Evolutionary conservation across 2,329 filamentous ascomycete genomes (phyloP).

Genomic region (Claviceps spartinae): DNA sequence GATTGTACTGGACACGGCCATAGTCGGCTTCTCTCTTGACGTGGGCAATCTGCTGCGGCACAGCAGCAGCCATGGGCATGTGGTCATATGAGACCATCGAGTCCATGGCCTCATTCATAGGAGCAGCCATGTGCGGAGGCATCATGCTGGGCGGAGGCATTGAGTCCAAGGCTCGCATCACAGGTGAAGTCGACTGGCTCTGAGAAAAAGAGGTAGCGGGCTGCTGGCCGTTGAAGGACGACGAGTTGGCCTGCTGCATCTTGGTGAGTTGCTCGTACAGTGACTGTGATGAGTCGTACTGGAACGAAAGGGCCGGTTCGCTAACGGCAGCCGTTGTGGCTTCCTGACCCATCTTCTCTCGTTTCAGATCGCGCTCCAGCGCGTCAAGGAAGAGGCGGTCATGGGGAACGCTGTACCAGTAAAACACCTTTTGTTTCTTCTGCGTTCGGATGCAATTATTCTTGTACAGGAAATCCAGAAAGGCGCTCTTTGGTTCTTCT

Average conservation of each 20-base stretch:
- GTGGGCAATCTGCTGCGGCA: conserved; percentile 50
- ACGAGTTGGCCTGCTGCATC: conserved; percentile 96
- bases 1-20: conserved; percentile 72
- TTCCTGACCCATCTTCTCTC: conserved; percentile 99
- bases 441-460: conserved; percentile 99
- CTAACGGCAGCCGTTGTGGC: conserved; percentile 92
- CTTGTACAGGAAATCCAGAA: conserved; percentile 98
- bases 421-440: conserved; percentile 99
- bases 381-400: conserved; percentile 96
- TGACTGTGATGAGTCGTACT: conserved; percentile 98
- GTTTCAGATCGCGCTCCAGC: conserved; percentile 90
- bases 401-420: conserved; percentile 99
- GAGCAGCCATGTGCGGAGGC: conserved; percentile 37
- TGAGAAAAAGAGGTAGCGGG: conserved; percentile 49
- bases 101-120: conserved; percentile 52
- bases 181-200: conserved; percentile 74
- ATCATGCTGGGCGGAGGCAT: conserved; percentile 90
- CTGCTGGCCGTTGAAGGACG: conserved; percentile 78
- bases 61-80: conserved; percentile 55
- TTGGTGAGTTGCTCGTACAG: conserved; percentile 99
- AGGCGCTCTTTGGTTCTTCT: conserved; percentile 96
- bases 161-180: conserved; percentile 78
- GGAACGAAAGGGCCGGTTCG: conserved; percentile 94
- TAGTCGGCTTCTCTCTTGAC: conserved; percentile 87
- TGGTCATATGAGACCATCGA: conserved; percentile 55